Evolutionary conservation across 1,284 basidiomycete genomes (phyloP), one percentile per base, ranked within the genome.

Genomic region (Rhodotorula sp.): DNA sequence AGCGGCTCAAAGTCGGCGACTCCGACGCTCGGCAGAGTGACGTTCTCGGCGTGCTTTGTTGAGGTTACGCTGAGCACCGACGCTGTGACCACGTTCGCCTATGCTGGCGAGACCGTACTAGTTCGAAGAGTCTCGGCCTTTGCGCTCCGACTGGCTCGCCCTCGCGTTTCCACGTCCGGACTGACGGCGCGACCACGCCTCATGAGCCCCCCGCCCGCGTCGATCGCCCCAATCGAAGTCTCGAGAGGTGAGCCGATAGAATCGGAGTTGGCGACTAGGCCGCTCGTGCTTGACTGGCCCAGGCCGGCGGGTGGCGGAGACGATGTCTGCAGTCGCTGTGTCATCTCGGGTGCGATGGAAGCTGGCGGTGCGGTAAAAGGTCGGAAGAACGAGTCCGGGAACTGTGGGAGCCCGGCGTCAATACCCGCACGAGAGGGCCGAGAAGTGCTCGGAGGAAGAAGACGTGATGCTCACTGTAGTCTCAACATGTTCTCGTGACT

Each of bases 281-380:
- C 19, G 3, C 8, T 2, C 2, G 50, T 14, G 18, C 21, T 14
- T 10, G 4, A 23, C 1, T 14, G 50, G 21, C 21, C n/a, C 21
- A 23, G 6, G 26, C n/a, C 1, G 10, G 38, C 38, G 38, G 38
- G 38, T 43, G 38, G 38, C 38, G 38, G 12, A 12, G 38, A 23
- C 50, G 21, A 52, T 23, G 50, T 21, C 12, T 23, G 21, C 21
- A 12, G n/a, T 55, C 26, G 26, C 18, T 26, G 26, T 26, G n/a
- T 12, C 43, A 69, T 19, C 45, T 26, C 38, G 38, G 65, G 54
- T 3, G 71, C 58, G 23, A 72, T 38, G 5, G 67, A 60, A 0
- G 71, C 68, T 5, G 71, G 71, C 28, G 71, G 71, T 1, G 71
- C 71, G 23, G 71, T 67, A 5, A 58, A 64, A 38, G 71, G 67